Evolutionary conservation across 2,329 filamentous ascomycete species (phyloP), one percentile per base, ranked within the genome.

Genomic region (Claviceps monticola): DNA sequence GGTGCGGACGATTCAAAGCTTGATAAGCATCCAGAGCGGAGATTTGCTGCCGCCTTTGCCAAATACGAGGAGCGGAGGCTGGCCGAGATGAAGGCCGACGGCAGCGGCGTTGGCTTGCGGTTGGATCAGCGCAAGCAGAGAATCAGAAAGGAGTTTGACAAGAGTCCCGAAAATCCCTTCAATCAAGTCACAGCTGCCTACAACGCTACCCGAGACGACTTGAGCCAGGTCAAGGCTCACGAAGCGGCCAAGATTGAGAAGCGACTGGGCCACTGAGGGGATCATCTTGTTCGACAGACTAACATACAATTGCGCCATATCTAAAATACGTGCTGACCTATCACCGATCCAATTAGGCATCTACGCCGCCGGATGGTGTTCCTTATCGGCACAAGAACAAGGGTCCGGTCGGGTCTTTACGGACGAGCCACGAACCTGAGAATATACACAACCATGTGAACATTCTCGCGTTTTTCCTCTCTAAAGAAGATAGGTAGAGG

Each of bases 81-180:
- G 58, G 76, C 80, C 2, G 89, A 97, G 75, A 88, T 96, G 78
- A 86, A 91, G 63, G 72, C 79, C 51, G 89, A 96, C 66, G 86
- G 84, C 50, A 82, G 72, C 59, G 76, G 75, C 19, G 67, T 84
- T 53, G 88, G 88, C 0, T 68, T 97, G 64, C 75, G 90, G 53
- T 74, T 86, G 59, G 80, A 94, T 60, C 90, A 96, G 77, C 84
- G 86, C 68, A 83, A 90, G 61, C 86, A 91, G 56, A 76, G 83
- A 63, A 86, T 95, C 58, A 71, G 79, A 56, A 94, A 95, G 74
- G 93, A 97, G 71, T 98, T 97, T 67, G 86, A 95, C 68, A 94
- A 88, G 74, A 86, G 86, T 62, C 84, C 87, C 1, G 91, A 97
- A 61, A 98, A 98, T 67, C 93, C 93, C 14, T 93, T 95, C 71